Base-by-base conservation (phyloP, 306 rosid species). In the Prunus dulcis region DNA sequence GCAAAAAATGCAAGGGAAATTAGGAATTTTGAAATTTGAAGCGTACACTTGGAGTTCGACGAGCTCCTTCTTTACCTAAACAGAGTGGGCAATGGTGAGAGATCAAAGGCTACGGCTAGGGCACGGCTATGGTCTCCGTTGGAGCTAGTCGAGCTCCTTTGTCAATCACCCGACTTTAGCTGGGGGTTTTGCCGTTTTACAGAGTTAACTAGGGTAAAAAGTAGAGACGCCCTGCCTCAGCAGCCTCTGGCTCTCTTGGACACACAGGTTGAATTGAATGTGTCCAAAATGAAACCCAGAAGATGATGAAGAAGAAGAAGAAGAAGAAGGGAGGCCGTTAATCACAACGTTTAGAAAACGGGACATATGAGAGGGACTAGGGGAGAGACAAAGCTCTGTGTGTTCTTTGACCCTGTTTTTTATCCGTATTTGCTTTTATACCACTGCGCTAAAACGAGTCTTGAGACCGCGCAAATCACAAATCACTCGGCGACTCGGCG, bases 191-290 rank as follows among this genome's bases (percentile, higher is more conserved):
- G 38, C 69, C 15, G 49, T 64, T 64, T 17, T 32, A 64, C 15
- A 20, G 69, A 5, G 41, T 15, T 15, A 27, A 4, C 34, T 13
- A 25, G 38, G 34, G 64, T 15, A 17, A 63, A 17, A 17, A 30
- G 45, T 64, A 34, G 23, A 38, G 50, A 32, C 13, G 46, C 20
- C 25, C 49, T 19, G 69, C 47, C 25, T 3, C 46, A 3, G 25
- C 47, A 5, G 20, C 67, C 67, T 18, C 69, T n/a, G 69, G 46
- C 69, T 64, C 27, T 38, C 25, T 38, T 23, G 7, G 69, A 64
- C 69, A 64, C 69, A 38, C 9, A 64, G 69, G 50, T 64, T 43
- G 69, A 64, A 64, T 28, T 63, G 67, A 28, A 30, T 19, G 69
- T 19, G 41, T 34, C 50, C 47, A 47, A 38, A 18, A 30, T 52